phyloP scores from a whole-genome alignment of 1,284 basidiomycete genomes.

The Vanrija pseudolonga region DNA sequence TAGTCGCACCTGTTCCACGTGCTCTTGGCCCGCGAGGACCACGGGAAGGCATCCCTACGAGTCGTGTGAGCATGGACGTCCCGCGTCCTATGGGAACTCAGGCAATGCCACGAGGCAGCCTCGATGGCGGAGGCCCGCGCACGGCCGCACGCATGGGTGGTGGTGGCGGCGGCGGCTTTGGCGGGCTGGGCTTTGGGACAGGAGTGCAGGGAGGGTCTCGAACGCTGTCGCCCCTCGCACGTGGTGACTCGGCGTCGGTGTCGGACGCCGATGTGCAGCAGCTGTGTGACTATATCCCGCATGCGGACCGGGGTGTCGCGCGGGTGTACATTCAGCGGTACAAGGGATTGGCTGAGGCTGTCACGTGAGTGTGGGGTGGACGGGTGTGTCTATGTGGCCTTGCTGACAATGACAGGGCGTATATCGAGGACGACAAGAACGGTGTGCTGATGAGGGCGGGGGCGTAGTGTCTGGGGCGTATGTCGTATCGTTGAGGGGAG shows the following conservation, averaged over 20 bases:
- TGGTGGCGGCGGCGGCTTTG: too few relatives aligned
- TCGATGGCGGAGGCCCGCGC: too few relatives aligned
- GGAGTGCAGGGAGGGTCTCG: too few relatives aligned
- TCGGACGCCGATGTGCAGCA: conserved; percentile 55
- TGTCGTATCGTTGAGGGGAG: too few relatives aligned
- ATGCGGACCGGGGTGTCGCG: conserved; percentile 65
- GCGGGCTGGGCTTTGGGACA: too few relatives aligned
- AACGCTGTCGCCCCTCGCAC: conserved; percentile 4
- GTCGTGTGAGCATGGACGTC: too few relatives aligned
- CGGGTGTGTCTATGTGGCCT: neutral
- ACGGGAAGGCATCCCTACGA: too few relatives aligned
- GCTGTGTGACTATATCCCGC: conserved; percentile 68
- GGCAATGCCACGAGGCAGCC: too few relatives aligned
- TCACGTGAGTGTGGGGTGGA: conserved; percentile 52
- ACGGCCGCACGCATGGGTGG: too few relatives aligned
- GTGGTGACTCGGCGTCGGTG: neutral
- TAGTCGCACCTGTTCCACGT: too few relatives aligned
- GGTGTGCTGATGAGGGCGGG: conserved; percentile 53
- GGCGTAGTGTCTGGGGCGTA: neutral
- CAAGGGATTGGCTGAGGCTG: conserved; percentile 72
- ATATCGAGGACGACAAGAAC: conserved; percentile 80
- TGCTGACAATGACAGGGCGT: conserved; percentile 55
- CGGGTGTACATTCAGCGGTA: conserved; percentile 67
- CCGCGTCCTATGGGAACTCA: too few relatives aligned
- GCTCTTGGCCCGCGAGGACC: too few relatives aligned